A percentile compares a stretch with the other conserved stretches of the same genome.
Conservation (phyloP, 805 yeast genomes). For the Candida succiphila region DNA sequence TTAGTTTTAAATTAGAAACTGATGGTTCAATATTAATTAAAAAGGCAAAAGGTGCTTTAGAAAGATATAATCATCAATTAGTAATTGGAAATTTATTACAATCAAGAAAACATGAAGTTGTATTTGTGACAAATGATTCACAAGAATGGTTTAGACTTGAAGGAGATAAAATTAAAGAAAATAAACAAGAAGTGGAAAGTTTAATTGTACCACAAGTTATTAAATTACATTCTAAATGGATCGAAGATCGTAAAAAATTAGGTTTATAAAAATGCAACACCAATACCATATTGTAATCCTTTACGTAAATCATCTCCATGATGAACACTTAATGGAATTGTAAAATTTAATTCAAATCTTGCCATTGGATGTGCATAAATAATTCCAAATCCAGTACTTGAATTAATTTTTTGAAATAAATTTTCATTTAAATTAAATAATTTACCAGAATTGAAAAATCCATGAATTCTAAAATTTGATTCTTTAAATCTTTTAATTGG, state of each 20-base stretch:
- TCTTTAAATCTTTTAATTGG: constrained; percentile 32
- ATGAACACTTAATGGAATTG: constrained; percentile 34
- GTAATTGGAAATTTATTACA: constrained; percentile 92
- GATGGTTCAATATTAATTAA: constrained; percentile 59
- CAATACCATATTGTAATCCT: constrained; percentile 52
- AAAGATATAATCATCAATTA: constrained; percentile 81
- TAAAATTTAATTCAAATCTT: constrained; percentile 47
- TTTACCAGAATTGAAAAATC: constrained; percentile 38
- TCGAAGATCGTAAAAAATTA: constrained; percentile 21
- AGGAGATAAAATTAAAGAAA: constrained; percentile 27
- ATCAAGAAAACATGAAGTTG: constrained; percentile 80
- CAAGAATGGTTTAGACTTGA: constrained; percentile 44
- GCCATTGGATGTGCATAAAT: constrained; percentile 49
- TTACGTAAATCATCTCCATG: constrained; percentile 37
- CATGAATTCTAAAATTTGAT: constrained; percentile 38
- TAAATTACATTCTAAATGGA: constrained; percentile 54
- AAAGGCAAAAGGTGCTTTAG: constrained; percentile 73
- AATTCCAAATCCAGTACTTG: constrained; percentile 37
- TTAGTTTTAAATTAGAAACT: constrained; percentile 90
- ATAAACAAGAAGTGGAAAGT: constrained; percentile 59
- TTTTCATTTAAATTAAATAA: constrained; percentile 17
- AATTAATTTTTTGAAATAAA: constrained; percentile 12
- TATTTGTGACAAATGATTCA: constrained; percentile 55
- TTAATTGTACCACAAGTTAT: constrained; percentile 73
- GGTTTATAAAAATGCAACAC: constrained; percentile 36